Evolutionary conservation across 1,139 yeast genomes (phyloP).

Genomic region (Sugiyamaella castrensis): DNA sequence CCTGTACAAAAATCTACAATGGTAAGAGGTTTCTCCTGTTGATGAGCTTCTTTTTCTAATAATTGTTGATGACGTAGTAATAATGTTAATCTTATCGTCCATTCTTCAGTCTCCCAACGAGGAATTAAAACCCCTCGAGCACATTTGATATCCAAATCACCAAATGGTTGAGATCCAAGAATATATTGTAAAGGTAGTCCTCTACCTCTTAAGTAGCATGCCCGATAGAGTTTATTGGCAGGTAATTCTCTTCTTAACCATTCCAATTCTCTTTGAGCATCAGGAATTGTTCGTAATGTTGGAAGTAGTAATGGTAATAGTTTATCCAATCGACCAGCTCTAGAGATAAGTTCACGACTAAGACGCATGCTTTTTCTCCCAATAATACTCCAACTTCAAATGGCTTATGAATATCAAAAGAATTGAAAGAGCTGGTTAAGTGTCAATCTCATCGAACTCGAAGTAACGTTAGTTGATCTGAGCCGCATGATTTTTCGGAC

Average conservation of each 20-base stretch:
- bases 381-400: too few species aligned
- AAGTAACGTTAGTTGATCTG: too few species aligned
- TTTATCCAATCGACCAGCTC: slow-evolving; percentile 21
- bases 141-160: slow-evolving; percentile 59
- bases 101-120: slow-evolving; percentile 94
- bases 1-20: slow-evolving; percentile 85
- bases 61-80: slow-evolving; percentile 25
- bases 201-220: slow-evolving; percentile 33
- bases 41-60: slow-evolving; percentile 3
- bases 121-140: slow-evolving; percentile 74
- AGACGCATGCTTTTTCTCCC: slow-evolving; percentile 7
- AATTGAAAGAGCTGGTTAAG: too few species aligned
- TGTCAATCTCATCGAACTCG: too few species aligned
- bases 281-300: slow-evolving; percentile 24
- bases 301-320: slow-evolving; percentile 27
- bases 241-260: slow-evolving; percentile 47
- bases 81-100: slow-evolving; percentile 53
- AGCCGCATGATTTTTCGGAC: too few species aligned
- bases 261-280: slow-evolving; percentile 45
- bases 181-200: slow-evolving; percentile 78
- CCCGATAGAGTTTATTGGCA: slow-evolving; percentile 19
- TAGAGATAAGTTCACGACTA: slow-evolving; percentile 12
- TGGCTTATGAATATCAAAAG: too few species aligned
- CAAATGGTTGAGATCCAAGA: slow-evolving; percentile 85
- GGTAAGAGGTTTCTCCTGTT: slow-evolving; percentile 23